phyloP scores from a whole-genome alignment of 768 basidiomycete species.

The Hydnum rufescens region DNA sequence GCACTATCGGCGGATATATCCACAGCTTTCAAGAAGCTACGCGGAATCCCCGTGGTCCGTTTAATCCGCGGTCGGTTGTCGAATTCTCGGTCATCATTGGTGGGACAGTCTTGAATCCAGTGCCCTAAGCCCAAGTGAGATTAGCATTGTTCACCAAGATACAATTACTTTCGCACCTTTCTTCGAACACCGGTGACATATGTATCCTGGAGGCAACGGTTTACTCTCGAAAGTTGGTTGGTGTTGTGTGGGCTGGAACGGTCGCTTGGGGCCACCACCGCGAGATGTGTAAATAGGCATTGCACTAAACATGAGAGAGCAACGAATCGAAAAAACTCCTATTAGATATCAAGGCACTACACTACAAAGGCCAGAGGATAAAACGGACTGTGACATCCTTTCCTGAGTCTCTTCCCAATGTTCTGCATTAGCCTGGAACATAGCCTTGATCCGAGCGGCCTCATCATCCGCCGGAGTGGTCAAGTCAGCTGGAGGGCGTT shows the following conservation, averaged over 20 bases:
- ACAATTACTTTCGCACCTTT: constrained; percentile 38
- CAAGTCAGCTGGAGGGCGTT: background rate
- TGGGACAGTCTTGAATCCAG: constrained; percentile 99
- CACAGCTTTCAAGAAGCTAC: constrained; percentile 92
- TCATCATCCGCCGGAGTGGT: constrained; percentile 41
- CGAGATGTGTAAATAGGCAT: constrained; percentile 44
- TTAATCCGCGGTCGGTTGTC: constrained; percentile 92
- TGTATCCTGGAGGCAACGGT: constrained; percentile 84
- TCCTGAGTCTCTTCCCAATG: constrained; percentile 99
- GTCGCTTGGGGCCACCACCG: constrained; percentile 34
- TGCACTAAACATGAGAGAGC: constrained; percentile 9
- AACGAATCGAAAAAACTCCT: background rate
- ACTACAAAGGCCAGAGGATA: constrained; percentile 14
- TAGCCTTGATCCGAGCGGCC: constrained; percentile 89
- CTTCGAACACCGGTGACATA: constrained; percentile 95
- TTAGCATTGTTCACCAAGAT: background rate
- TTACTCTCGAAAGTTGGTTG: constrained; percentile 43
- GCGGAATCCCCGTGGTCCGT: constrained; percentile 92
- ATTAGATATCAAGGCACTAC: background rate
- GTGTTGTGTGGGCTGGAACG: constrained; percentile 28
- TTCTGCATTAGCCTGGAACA: constrained; percentile 85
- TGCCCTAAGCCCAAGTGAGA: constrained; percentile 39
- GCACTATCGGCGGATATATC: constrained; percentile 26
- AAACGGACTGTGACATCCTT: constrained; percentile 98
- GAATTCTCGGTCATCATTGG: constrained; percentile 87